These are phyloP conservation scores for Phytophthora sp. DNA, from an alignment of 352 stramenopile species.

Conservation along the genomic window DNA sequence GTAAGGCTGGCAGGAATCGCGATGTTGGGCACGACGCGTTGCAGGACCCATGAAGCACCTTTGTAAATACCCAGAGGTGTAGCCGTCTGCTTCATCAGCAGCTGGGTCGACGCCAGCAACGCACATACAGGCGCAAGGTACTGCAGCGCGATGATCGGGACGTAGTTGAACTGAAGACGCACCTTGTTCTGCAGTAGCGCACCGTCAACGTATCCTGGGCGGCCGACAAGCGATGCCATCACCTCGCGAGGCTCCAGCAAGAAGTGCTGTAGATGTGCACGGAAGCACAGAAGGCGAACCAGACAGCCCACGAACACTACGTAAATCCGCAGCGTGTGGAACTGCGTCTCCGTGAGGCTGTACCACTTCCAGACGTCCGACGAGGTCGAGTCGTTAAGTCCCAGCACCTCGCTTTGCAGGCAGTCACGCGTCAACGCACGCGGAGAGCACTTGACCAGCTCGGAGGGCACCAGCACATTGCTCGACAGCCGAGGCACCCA, in stretches of 20 bases:
- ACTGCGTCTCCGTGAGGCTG: conserved; percentile 61
- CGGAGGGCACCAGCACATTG: conserved; percentile 50
- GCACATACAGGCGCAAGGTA: conserved; percentile 68
- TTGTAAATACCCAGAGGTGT: conserved; percentile 57
- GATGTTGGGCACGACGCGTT: conserved; percentile 18
- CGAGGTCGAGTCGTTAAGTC: conserved; percentile 4
- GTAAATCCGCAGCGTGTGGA: conserved; percentile 57
- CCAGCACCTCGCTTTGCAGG: conserved; percentile 43
- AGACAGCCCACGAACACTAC: conserved; percentile 53
- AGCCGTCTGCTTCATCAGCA: conserved; percentile 62
- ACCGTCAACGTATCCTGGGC: conserved; percentile 59
- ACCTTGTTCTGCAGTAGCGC: conserved; percentile 70
- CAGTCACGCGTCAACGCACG: conserved; percentile 59
- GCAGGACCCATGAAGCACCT: conserved; percentile 32
- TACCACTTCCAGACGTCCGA: conserved; percentile 39
- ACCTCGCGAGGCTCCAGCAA: conserved; percentile 75
- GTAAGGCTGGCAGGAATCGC: conserved; percentile 23
- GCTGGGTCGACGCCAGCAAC: conserved; percentile 47
- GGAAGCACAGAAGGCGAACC: conserved; percentile 64
- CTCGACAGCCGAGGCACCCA: conserved; percentile 64
- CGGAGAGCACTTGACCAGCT: conserved; percentile 55
- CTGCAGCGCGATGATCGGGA: conserved; percentile 79
- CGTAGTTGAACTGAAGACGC: conserved; percentile 84
- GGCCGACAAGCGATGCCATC: conserved; percentile 64
- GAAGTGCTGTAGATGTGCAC: conserved; percentile 75